Base-by-base conservation (phyloP, 768 basidiomycete genomes). In the Auriscalpium vulgare region DNA sequence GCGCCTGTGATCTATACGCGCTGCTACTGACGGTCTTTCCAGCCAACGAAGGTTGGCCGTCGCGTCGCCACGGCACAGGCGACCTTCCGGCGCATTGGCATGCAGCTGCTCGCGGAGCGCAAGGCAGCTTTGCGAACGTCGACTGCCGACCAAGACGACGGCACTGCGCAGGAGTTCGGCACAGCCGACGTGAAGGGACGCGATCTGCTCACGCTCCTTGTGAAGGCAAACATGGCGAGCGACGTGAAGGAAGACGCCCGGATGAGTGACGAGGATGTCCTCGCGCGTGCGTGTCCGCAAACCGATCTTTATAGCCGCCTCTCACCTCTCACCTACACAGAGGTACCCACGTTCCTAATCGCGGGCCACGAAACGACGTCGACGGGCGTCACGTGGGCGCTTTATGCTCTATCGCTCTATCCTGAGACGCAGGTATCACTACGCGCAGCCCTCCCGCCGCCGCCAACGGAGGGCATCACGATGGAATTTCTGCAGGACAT, bases 21-120 rank as follows among this genome's bases (percentile, higher is more conserved):
- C 29, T 29, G 29, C 29, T 29, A 2, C 29, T 29, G 29, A 29
- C 29, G 4, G 29, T 43, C 40, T 43, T 43, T 43, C 0, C 5
- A 43, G 40, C 40, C 40, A 8, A 4, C 40, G 40, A 17, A 8
- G 3, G 14, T 13, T 6, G 14, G 17, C 3, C 13, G 17, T 3
- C 40, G 40, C 40, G 3, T 43, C 4, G 40, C 7, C 3, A 56
- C 53, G 7, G 75, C 79, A 5, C 67, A 70, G 37, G 61, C 56
- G 1, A 78, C 73, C 0, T 83, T 84, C 72, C 56, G 62, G 11
- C 71, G 75, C 10, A 80, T 87, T 48, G 84, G 81, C 6, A 64
- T 63, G 14, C 68, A 79, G 37, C 69, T 86, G 8, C 56, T 84
- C 17, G 56, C 59, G 6, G 72, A 79, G 8, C 84, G 81, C 61